phyloP scores from a whole-genome alignment of 352 stramenopile species.

The Phytophthora lateralis region DNA sequence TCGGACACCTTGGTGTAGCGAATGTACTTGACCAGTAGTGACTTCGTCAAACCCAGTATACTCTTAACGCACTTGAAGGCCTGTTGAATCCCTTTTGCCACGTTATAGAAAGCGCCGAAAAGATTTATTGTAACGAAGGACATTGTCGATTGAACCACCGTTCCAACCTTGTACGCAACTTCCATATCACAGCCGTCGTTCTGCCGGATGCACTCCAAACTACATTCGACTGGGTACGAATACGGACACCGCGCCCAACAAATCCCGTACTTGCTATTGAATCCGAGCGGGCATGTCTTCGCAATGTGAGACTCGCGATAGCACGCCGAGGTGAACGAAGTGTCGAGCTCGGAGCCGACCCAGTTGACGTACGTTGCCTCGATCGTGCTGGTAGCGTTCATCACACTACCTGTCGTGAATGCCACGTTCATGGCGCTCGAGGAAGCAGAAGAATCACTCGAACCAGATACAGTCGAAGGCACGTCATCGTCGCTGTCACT shows the following conservation, averaged over 20 bases:
- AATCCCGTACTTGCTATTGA: constrained; percentile 10
- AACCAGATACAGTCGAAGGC: neutral
- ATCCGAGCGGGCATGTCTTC: constrained; percentile 24
- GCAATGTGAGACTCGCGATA: constrained; percentile 33
- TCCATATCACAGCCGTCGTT: constrained; percentile 37
- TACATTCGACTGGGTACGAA: constrained; percentile 42
- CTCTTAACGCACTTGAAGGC: constrained; percentile 35
- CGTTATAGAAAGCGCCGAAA: constrained; percentile 20
- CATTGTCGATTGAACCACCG: constrained; percentile 16
- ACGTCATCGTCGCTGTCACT: constrained; percentile 1
- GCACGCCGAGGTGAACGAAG: constrained; percentile 21
- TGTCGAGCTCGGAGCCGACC: constrained; percentile 14
- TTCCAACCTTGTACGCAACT: constrained; percentile 22
- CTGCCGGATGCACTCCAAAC: constrained; percentile 46
- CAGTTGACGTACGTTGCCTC: constrained; percentile 23
- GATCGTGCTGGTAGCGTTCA: constrained; percentile 17
- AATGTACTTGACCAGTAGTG: constrained; percentile 36
- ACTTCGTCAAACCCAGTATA: constrained; percentile 31
- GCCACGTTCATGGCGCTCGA: neutral
- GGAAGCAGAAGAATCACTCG: neutral
- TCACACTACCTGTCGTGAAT: constrained; percentile 2
- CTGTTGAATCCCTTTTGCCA: constrained; percentile 15
- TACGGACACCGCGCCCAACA: constrained; percentile 49
- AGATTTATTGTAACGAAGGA: constrained; percentile 20
- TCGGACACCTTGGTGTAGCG: constrained; percentile 31